phyloP scores from a whole-genome alignment of 2,329 filamentous ascomycete genomes.

The Alternaria sp. region DNA sequence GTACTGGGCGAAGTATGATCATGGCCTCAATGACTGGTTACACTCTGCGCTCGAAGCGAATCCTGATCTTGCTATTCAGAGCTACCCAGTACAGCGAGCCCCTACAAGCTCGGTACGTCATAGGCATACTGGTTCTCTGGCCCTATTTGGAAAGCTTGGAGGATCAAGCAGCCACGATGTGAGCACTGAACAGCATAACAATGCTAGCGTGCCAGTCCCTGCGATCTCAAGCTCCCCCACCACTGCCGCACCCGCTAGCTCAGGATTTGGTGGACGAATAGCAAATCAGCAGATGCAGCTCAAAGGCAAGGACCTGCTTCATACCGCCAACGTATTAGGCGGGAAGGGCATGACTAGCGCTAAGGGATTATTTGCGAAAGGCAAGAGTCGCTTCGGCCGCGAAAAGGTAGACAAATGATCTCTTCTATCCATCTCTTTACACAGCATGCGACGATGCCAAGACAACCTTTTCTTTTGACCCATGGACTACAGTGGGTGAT shows the following conservation, averaged over 20 bases:
- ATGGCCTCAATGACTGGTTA: constrained; percentile 73
- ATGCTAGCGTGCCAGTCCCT: constrained; percentile 39
- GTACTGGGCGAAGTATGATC: constrained; percentile 75
- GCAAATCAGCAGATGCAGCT: constrained; percentile 65
- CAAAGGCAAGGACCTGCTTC: constrained; percentile 88
- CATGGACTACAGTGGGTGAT: constrained; percentile 23
- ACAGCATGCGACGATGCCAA: constrained; percentile 16
- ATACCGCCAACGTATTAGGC: constrained; percentile 76
- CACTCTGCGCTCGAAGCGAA: constrained; percentile 58
- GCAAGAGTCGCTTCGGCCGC: constrained; percentile 79
- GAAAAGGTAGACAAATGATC: constrained; percentile 89
- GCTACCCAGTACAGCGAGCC: constrained; percentile 29
- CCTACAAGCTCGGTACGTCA: constrained; percentile 45
- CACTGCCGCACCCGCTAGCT: constrained; percentile 25
- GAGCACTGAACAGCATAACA: constrained; percentile 31
- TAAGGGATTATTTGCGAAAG: constrained; percentile 90
- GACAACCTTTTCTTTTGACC: constrained; percentile 16
- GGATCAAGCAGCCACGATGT: constrained; percentile 29
- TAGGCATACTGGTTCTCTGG: constrained; percentile 46
- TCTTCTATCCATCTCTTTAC: constrained; percentile 44
- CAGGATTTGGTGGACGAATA: constrained; percentile 31
- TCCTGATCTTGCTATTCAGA: constrained; percentile 59
- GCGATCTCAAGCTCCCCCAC: constrained; percentile 33
- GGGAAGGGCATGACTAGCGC: constrained; percentile 79
- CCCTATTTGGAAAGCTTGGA: constrained; percentile 47